Percentiles rank a stretch among this genome's conserved stretches.
Conservation (phyloP, 495 filamentous ascomycete species). For the Chaetomium tenue region DNA sequence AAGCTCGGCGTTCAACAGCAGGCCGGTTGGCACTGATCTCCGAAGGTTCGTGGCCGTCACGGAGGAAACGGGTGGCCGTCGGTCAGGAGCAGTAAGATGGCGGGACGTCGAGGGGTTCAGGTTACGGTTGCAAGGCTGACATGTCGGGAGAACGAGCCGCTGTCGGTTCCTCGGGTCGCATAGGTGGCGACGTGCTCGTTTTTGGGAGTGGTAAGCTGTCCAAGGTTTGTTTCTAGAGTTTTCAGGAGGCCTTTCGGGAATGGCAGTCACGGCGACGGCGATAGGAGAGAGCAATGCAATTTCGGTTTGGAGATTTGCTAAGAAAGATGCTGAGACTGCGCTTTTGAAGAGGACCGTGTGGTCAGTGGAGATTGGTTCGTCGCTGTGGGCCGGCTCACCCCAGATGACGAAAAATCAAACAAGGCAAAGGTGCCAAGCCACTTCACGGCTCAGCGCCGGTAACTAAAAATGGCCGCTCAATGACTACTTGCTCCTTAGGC, state of each 20-base stretch:
- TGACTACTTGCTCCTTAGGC: conserved; percentile 1
- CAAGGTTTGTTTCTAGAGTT: neutral
- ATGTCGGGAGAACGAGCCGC: conserved; percentile 15
- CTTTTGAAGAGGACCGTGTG: conserved; percentile 20
- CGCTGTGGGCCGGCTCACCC: conserved; percentile 8
- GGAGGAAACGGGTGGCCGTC: neutral
- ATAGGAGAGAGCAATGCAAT: conserved; percentile 7
- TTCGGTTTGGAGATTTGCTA: conserved; percentile 10
- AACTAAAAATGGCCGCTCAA: neutral
- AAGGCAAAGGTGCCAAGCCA: conserved; percentile 21
- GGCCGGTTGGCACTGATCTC: neutral
- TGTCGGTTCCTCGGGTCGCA: conserved; percentile 15
- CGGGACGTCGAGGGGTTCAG: neutral
- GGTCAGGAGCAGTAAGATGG: neutral
- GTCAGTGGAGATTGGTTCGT: conserved; percentile 23
- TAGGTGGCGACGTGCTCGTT: conserved; percentile 11
- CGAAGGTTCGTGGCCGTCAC: neutral
- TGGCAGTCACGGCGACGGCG: conserved; percentile 5
- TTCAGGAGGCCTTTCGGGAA: neutral
- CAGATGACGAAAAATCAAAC: conserved; percentile 28
- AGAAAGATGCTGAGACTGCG: conserved; percentile 2
- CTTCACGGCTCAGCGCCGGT: neutral
- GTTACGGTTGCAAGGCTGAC: conserved; percentile 13
- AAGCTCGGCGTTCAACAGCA: neutral
- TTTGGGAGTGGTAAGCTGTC: neutral